A percentile compares a stretch with the other conserved stretches of the same genome.
Conservation (phyloP, 306 rosid genomes). For the Cucurbita pepo region DNA sequence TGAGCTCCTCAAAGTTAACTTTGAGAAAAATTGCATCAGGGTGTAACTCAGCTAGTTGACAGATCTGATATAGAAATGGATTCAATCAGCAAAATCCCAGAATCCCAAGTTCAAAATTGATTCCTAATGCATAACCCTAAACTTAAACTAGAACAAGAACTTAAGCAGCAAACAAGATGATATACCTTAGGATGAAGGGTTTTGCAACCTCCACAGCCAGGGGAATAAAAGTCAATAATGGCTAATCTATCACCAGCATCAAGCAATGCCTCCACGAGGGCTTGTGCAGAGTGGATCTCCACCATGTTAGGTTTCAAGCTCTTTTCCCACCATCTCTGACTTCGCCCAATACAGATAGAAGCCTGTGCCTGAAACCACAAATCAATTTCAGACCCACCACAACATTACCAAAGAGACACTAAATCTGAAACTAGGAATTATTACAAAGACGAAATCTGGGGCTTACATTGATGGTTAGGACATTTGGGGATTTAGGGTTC, state of each 20-base stretch:
- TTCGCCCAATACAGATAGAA: conserved; percentile 36
- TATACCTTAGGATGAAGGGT: conserved; percentile 77
- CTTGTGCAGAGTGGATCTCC: conserved; percentile 59
- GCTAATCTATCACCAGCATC: conserved; percentile 70
- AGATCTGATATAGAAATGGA: conserved; percentile 31
- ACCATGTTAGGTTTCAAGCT: conserved; percentile 47
- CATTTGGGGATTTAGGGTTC: conserved; percentile 14
- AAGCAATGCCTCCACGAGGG: conserved; percentile 39
- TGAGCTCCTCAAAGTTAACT: conserved; percentile 60
- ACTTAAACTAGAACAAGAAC: neutral
- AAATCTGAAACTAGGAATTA: neutral
- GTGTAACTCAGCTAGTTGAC: conserved; percentile 63
- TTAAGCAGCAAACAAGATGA: neutral
- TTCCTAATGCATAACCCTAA: neutral
- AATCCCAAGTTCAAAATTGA: neutral
- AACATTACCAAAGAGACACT: neutral
- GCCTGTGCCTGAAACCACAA: conserved; percentile 38
- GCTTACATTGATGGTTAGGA: conserved; percentile 29
- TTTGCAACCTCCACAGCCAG: conserved; percentile 92
- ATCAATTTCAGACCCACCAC: neutral
- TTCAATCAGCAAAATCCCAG: conserved; percentile 4
- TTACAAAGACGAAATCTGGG: neutral
- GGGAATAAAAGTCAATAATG: conserved; percentile 63
- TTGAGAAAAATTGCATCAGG: conserved; percentile 46
- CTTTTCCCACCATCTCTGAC: conserved; percentile 72